These are phyloP conservation scores for Paramecium primaurelia DNA, from an alignment of 73 alveolate species.

Conservation along the genomic window DNA sequence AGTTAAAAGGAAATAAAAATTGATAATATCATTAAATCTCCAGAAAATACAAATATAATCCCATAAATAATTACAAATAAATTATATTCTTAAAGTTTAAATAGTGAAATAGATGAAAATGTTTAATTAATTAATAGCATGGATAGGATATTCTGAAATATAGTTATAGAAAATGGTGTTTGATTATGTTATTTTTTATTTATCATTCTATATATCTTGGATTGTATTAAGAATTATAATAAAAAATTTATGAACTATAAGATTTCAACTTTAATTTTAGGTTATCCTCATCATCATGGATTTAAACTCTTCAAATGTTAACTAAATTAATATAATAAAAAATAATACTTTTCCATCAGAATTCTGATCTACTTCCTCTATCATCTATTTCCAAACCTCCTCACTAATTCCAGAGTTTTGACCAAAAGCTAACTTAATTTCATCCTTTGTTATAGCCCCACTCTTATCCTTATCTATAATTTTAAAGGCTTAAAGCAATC, in stretches of 20 bases:
- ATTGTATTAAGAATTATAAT: not conserved
- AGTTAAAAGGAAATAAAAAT: not conserved
- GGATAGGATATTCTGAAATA: not conserved
- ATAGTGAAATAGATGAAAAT: not conserved
- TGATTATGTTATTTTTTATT: not conserved
- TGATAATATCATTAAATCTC: not conserved
- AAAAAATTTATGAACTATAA: not conserved
- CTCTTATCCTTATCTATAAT: slow-evolving; percentile 76
- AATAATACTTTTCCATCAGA: slow-evolving; percentile 60
- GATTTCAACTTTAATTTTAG: not conserved
- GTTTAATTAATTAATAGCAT: not conserved
- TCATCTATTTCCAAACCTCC: slow-evolving; percentile 65
- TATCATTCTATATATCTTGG: not conserved
- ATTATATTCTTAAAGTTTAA: not conserved
- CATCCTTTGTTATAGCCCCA: slow-evolving; percentile 74
- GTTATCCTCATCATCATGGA: slow-evolving; percentile 52
- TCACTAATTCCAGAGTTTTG: slow-evolving; percentile 51
- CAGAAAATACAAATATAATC: not conserved
- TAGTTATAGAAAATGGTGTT: not conserved
- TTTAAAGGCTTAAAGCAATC: slow-evolving; percentile 78
- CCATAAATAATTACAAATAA: not conserved
- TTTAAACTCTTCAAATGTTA: slow-evolving; percentile 48
- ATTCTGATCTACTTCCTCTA: slow-evolving; percentile 60
- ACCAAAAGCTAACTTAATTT: slow-evolving; percentile 70
- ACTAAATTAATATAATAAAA: not conserved